These are phyloP conservation scores for Neofusicoccum sp. DNA, from an alignment of 2,329 filamentous ascomycete genomes.

Conservation along the genomic window DNA sequence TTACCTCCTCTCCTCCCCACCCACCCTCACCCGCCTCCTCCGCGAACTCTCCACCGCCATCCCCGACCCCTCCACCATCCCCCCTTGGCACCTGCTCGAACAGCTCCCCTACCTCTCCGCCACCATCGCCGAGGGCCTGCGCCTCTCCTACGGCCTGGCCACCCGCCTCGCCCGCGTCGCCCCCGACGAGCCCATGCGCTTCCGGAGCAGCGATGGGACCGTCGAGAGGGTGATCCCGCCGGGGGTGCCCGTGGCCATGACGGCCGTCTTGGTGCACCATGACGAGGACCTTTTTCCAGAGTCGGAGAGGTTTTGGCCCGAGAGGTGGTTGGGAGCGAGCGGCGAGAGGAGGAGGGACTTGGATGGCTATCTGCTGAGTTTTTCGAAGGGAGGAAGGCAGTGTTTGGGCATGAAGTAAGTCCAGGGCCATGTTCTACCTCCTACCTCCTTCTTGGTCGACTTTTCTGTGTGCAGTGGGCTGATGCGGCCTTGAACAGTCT, in stretches of 20 bases:
- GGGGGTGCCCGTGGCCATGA: conserved; percentile 16
- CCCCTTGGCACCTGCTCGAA: neutral
- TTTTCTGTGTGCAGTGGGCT: neutral
- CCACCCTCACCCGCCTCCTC: conserved; percentile 30
- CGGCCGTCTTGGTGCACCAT: conserved; percentile 26
- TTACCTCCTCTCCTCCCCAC: conserved; percentile 35
- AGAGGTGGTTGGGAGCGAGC: conserved; percentile 32
- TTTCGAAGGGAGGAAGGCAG: conserved; percentile 31
- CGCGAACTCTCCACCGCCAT: conserved; percentile 31
- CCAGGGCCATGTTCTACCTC: neutral
- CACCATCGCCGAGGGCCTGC: conserved; percentile 23
- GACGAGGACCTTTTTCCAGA: conserved; percentile 35
- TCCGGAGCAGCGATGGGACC: conserved; percentile 1
- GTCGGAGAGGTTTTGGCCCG: conserved; percentile 28
- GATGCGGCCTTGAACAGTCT: conserved; percentile 3
- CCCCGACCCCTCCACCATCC: neutral
- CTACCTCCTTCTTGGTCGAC: neutral
- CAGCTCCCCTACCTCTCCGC: conserved; percentile 23
- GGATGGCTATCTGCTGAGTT: conserved; percentile 30
- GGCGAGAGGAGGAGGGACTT: conserved; percentile 19
- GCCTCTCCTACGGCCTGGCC: conserved; percentile 19
- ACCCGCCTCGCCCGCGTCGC: conserved; percentile 23
- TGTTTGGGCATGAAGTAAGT: conserved; percentile 35
- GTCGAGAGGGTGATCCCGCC: conserved; percentile 19
- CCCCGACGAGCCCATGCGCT: conserved; percentile 19